A percentile compares a stretch with the other conserved stretches of the same genome.
Evolutionary conservation across 208 protist genomes (phyloP).

Genomic region (Acanthamoeba castellanii): DNA sequence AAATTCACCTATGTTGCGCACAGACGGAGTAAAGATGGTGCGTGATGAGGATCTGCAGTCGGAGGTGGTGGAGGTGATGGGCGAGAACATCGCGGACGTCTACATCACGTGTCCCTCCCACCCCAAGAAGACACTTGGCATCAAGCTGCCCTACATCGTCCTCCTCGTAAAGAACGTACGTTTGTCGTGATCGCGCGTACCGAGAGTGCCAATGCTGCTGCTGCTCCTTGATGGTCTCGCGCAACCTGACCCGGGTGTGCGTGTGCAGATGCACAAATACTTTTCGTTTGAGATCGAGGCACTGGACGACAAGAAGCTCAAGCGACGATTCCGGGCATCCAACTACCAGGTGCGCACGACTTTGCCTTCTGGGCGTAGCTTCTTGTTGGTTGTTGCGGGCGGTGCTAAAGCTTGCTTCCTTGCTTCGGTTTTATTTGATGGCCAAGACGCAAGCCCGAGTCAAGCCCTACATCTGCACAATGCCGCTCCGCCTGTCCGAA

Average conservation of each 20-base stretch:
- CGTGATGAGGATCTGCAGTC: constrained; percentile 99
- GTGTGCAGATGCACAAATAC: constrained; percentile 96
- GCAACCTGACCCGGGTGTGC: neutral
- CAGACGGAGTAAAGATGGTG: constrained; percentile 82
- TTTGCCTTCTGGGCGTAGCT: neutral
- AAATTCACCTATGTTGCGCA: constrained; percentile 3
- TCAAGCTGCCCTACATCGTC: constrained; percentile 99
- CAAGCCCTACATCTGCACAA: constrained; percentile 99
- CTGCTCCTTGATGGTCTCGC: neutral
- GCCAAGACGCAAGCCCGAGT: constrained; percentile 96
- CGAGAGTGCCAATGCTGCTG: neutral
- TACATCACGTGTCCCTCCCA: constrained; percentile 98
- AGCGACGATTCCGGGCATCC: constrained; percentile 97
- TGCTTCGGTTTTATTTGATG: neutral
- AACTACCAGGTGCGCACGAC: constrained; percentile 95
- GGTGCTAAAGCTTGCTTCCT: neutral
- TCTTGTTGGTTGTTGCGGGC: neutral
- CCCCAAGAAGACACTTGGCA: constrained; percentile 98
- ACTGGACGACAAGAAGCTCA: constrained; percentile 99
- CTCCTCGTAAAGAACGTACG: constrained; percentile 99
- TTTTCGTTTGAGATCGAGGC: constrained; percentile 99
- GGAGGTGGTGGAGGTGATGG: constrained; percentile 98
- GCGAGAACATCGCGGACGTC: constrained; percentile 98
- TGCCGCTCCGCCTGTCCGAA: constrained; percentile 99
- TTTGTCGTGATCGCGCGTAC: neutral